Conservation (phyloP, 805 yeast species). For the Ascoidea tarda region DNA sequence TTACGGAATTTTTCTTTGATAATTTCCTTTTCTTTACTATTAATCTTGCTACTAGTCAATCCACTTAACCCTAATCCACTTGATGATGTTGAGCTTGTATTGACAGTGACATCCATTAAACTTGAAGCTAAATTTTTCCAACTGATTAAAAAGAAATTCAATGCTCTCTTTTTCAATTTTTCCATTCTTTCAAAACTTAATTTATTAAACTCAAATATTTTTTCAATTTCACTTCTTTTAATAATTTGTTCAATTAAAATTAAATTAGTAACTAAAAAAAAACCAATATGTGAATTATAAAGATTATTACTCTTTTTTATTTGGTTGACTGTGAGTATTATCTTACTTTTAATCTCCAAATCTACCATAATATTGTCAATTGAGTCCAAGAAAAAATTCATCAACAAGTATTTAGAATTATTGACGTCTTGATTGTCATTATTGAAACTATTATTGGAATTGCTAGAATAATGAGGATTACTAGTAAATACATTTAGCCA, state of each 20-base stretch:
- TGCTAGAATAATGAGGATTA: conserved; percentile 22
- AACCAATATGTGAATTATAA: conserved; percentile 35
- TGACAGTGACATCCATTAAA: conserved; percentile 69
- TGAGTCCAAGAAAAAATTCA: conserved; percentile 62
- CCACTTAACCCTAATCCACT: conserved; percentile 18
- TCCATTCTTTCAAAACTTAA: conserved; percentile 50
- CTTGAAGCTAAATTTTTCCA: conserved; percentile 75
- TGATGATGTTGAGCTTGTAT: conserved; percentile 33
- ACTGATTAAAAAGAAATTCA: conserved; percentile 54
- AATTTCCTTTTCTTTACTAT: conserved; percentile 65
- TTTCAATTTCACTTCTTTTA: conserved; percentile 40
- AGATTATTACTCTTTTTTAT: conserved; percentile 11
- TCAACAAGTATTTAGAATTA: conserved; percentile 31
- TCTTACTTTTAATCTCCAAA: conserved; percentile 45
- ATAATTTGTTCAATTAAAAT: conserved; percentile 64
- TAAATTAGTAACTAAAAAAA: conserved; percentile 54
- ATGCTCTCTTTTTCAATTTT: conserved; percentile 56
- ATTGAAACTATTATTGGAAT: no score
- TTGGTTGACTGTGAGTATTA: conserved; percentile 13
- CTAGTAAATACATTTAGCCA: conserved; percentile 36
- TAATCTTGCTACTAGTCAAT: conserved; percentile 17
- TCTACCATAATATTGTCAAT: conserved; percentile 59
- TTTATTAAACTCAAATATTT: conserved; percentile 29
- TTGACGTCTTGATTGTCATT: neutral
- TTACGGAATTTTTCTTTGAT: conserved; percentile 74